A percentile compares a stretch with the other conserved stretches of the same genome.
Evolutionary conservation across 805 yeast species (phyloP).

Genomic region (Metschnikowia drakensbergensis): DNA sequence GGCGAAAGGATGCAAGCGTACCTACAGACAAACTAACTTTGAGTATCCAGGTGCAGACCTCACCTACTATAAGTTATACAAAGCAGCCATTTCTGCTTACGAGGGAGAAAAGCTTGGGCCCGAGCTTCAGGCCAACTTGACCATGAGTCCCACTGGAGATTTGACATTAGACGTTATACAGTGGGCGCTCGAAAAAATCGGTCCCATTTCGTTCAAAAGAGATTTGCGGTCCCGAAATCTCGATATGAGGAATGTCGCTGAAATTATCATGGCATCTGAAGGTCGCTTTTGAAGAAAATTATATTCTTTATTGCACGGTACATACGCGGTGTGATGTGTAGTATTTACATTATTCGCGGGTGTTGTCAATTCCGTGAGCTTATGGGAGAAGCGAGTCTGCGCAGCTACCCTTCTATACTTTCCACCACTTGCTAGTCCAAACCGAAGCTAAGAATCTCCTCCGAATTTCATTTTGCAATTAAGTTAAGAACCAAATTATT

Average conservation of each 20-base stretch:
- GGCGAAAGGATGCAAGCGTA: slow-evolving; percentile 12
- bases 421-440: not conserved
- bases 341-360: not conserved
- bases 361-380: not conserved
- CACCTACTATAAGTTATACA: slow-evolving; percentile 5
- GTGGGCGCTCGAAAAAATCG: slow-evolving; percentile 5
- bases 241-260: not conserved
- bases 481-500: not conserved
- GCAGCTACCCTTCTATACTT: not conserved
- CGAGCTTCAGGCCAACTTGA: not conserved
- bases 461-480: not conserved
- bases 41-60: slow-evolving; percentile 10
- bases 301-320: too few relatives aligned
- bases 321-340: not conserved
- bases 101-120: slow-evolving; percentile 10
- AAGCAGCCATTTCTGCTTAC: slow-evolving; percentile 1
- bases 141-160: slow-evolving; percentile 1
- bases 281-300: not conserved
- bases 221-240: slow-evolving; percentile 1
- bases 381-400: not conserved
- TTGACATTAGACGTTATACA: not conserved
- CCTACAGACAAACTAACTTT: slow-evolving; percentile 7
- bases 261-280: not conserved
- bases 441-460: too few relatives aligned
- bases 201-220: slow-evolving; percentile 8